Percentiles rank a stretch among this genome's conserved stretches.
Conservation (phyloP, 805 yeast species). For the Cyberlindnera japonica region DNA sequence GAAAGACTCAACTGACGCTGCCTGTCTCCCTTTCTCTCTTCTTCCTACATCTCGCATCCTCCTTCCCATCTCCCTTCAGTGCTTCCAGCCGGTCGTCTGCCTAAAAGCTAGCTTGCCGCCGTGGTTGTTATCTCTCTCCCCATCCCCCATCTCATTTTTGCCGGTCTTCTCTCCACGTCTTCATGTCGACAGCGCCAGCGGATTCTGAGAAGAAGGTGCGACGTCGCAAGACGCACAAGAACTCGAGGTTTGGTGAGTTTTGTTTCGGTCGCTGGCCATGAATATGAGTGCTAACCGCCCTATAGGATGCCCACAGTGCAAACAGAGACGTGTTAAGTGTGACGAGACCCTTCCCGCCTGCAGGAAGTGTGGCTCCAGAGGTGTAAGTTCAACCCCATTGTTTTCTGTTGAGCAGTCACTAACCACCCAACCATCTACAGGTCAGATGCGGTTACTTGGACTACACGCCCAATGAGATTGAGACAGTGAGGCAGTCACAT, state of each 20-base stretch:
- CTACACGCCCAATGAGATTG: constrained; percentile 15
- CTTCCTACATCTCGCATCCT: no score
- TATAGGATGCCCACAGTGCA: constrained; percentile 64
- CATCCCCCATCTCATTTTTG: no score
- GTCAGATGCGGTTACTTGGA: constrained; percentile 21
- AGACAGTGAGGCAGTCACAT: constrained; percentile 14
- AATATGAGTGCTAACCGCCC: not conserved
- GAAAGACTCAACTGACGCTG: no score
- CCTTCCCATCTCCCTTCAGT: no score
- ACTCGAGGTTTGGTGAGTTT: constrained; percentile 1
- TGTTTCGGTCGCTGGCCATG: no score
- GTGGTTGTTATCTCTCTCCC: no score
- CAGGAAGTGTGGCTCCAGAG: constrained; percentile 37
- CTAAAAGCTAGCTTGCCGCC: no score
- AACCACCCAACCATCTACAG: constrained; percentile 1
- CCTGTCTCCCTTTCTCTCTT: no score
- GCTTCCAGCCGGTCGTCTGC: no score
- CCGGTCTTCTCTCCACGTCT: no score
- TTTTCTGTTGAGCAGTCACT: not conserved
- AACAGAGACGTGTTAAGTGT: constrained; percentile 56
- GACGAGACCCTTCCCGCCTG: constrained; percentile 58
- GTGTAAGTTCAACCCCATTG: constrained; percentile 13
- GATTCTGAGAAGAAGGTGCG: not conserved
- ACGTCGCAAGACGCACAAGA: not conserved
- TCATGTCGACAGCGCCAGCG: not conserved